These are phyloP conservation scores for Plasmodium relictum DNA, from an alignment of 169 alveolate genomes.

Conservation along the genomic window DNA sequence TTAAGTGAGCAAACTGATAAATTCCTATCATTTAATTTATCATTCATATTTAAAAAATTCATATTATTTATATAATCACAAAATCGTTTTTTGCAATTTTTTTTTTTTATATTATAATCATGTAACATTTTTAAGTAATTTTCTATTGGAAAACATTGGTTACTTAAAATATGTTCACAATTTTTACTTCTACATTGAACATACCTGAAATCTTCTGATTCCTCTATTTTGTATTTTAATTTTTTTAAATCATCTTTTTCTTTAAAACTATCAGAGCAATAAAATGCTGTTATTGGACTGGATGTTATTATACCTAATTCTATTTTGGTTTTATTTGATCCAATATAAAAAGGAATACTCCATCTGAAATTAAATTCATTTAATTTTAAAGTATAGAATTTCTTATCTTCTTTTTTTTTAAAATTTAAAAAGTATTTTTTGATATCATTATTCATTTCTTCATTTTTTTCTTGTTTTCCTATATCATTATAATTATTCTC, in stretches of 20 bases:
- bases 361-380: slow-evolving; percentile 56
- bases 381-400: slow-evolving; percentile 21
- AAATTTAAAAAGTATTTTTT: slow-evolving; percentile 9
- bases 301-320: slow-evolving; percentile 26
- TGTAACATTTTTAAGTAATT: slow-evolving; percentile 21
- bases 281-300: slow-evolving; percentile 27
- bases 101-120: slow-evolving; percentile 32
- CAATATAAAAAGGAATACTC: slow-evolving; percentile 40
- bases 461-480: not conserved
- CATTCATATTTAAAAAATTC: slow-evolving; percentile 35
- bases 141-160: slow-evolving; percentile 11
- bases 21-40: slow-evolving; percentile 17
- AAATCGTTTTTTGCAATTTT: slow-evolving; percentile 34
- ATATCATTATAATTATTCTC: not conserved
- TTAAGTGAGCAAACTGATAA: slow-evolving; percentile 52
- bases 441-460: not conserved
- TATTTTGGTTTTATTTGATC: slow-evolving; percentile 18
- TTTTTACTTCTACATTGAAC: slow-evolving; percentile 12
- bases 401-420: slow-evolving; percentile 1
- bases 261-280: slow-evolving; percentile 25
- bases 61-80: slow-evolving; percentile 51
- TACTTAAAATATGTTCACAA: not conserved
- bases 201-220: slow-evolving; percentile 29
- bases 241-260: slow-evolving; percentile 10
- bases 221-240: slow-evolving; percentile 22